These are phyloP conservation scores for Trametes punicea DNA, from an alignment of 768 basidiomycete genomes.

Conservation along the genomic window DNA sequence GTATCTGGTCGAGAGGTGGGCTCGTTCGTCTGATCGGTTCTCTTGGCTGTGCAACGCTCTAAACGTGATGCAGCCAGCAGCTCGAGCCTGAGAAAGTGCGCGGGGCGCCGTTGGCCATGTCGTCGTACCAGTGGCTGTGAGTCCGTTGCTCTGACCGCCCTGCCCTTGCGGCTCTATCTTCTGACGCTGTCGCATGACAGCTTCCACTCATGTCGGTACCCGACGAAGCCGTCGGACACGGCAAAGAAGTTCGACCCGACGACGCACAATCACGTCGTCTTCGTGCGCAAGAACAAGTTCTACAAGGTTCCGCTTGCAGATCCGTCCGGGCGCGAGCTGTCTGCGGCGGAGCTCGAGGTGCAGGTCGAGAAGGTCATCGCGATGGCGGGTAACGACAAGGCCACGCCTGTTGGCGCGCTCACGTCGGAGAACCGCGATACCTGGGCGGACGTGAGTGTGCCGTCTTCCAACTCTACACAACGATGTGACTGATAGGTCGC, in stretches of 20 bases:
- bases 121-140: constrained; percentile 91
- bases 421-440: constrained; percentile 86
- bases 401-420: constrained; percentile 65
- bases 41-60: background rate
- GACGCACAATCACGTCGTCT: constrained; percentile 82
- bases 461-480: background rate
- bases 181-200: constrained; percentile 40
- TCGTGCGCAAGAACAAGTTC: constrained; percentile 89
- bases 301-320: constrained; percentile 75
- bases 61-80: constrained; percentile 37
- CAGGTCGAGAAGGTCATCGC: constrained; percentile 71
- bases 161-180: background rate
- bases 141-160: constrained; percentile 23
- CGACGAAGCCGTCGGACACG: constrained; percentile 77
- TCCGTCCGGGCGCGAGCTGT: constrained; percentile 63
- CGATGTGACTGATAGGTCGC: background rate
- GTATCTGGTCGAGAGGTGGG: constrained; percentile 76
- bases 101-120: constrained; percentile 81
- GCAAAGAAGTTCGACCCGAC: constrained; percentile 75
- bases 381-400: constrained; percentile 48
- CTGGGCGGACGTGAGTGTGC: constrained; percentile 73
- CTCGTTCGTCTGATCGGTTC: background rate
- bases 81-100: constrained; percentile 87
- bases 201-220: constrained; percentile 93
- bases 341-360: constrained; percentile 78